These are phyloP conservation scores for Xylaria hypoxylon DNA, from an alignment of 2,329 filamentous ascomycete genomes.

Conservation along the genomic window DNA sequence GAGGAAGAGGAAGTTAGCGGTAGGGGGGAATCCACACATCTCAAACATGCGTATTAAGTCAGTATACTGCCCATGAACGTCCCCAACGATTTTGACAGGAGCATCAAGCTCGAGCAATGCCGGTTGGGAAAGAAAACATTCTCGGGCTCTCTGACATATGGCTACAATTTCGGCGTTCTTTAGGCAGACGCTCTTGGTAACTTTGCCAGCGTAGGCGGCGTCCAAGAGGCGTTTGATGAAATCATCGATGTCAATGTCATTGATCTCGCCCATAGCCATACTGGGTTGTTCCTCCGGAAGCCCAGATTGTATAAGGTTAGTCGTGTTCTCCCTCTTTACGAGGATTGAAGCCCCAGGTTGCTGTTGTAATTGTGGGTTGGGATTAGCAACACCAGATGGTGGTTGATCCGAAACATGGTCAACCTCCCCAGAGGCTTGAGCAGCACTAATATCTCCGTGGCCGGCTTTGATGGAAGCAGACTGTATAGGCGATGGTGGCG, in stretches of 20 bases:
- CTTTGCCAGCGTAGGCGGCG: conserved; percentile 94
- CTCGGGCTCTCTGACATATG: conserved; percentile 88
- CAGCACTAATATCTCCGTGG: conserved; percentile 81
- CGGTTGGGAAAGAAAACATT: conserved; percentile 91
- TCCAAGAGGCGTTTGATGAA: conserved; percentile 96
- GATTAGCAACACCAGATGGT: conserved; percentile 73
- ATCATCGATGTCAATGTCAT: conserved; percentile 93
- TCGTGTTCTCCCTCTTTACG: conserved; percentile 79
- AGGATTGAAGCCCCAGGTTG: conserved; percentile 90
- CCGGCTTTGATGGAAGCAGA: conserved; percentile 78
- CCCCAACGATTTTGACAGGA: conserved; percentile 97
- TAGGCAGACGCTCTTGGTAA: conserved; percentile 95
- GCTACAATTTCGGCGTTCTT: conserved; percentile 98
- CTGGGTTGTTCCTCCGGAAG: conserved; percentile 59
- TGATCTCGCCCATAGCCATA: conserved; percentile 85
- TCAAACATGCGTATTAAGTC: conserved; percentile 97
- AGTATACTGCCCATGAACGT: conserved; percentile 96
- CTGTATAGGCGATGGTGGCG: conserved; percentile 89
- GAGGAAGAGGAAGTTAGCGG: conserved; percentile 93
- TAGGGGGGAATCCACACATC: conserved; percentile 96
- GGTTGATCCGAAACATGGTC: conserved; percentile 94
- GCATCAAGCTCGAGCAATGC: conserved; percentile 91
- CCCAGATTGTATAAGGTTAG: conserved; percentile 69
- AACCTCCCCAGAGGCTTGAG: conserved; percentile 88
- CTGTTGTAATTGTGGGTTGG: conserved; percentile 66